These are phyloP conservation scores for Kuraishia piskuri DNA, from an alignment of 805 yeast genomes.

Conservation along the genomic window DNA sequence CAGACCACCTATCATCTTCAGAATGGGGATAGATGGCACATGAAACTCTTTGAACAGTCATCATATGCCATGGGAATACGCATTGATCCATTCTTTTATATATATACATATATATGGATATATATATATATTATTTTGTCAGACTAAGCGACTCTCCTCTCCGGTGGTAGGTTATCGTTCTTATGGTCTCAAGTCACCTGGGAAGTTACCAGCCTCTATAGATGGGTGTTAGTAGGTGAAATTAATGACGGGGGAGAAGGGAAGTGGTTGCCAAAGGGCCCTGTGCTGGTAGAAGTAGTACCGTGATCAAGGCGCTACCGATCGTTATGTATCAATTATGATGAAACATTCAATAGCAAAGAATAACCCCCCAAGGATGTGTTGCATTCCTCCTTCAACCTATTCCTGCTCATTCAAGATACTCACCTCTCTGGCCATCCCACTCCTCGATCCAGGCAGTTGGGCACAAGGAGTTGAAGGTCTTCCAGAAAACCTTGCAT, in stretches of 20 bases:
- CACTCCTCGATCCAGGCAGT: conserved; percentile 78
- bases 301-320: no score
- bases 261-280: neutral
- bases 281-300: no score
- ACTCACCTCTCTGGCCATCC: conserved; percentile 69
- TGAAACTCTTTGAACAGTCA: neutral
- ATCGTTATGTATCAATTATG: no score
- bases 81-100: neutral
- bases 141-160: neutral
- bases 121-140: neutral
- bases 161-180: neutral
- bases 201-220: conserved; percentile 24
- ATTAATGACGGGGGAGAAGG: neutral
- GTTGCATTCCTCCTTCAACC: no score
- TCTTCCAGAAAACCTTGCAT: conserved; percentile 88
- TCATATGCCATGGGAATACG: neutral
- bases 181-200: conserved; percentile 23
- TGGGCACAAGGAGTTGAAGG: conserved; percentile 83
- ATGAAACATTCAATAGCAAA: neutral
- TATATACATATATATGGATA: neutral
- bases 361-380: no score
- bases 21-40: neutral
- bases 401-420: neutral
- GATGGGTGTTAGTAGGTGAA: conserved; percentile 1
- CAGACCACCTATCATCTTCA: no score